Percentiles rank a stretch among this genome's conserved stretches.
Conservation (phyloP, 1,284 basidiomycete genomes). For the Pseudozyma flocculosa region DNA sequence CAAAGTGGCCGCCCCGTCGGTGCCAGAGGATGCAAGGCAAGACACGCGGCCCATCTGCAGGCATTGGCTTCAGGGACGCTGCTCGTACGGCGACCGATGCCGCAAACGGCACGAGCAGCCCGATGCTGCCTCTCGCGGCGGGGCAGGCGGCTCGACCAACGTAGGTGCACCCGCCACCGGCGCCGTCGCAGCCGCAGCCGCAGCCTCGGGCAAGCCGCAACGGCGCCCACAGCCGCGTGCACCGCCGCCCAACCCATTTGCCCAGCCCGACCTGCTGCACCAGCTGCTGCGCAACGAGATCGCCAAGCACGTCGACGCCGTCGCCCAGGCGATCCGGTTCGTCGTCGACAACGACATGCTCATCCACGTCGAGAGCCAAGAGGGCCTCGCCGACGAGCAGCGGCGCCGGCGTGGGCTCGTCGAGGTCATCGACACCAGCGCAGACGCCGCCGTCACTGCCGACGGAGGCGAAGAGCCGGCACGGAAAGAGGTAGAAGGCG, state of each 20-base stretch:
- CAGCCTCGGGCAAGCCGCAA: no score
- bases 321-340: conserved; percentile 90
- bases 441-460: background rate
- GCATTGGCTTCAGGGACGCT: conserved; percentile 39
- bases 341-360: conserved; percentile 90
- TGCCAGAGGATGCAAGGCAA: background rate
- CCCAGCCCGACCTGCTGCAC: conserved; percentile 48
- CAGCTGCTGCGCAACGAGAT: conserved; percentile 83
- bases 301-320: conserved; percentile 81
- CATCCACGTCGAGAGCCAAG: conserved; percentile 73
- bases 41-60: conserved; percentile 32
- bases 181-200: conserved; percentile 9
- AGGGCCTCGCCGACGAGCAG: conserved; percentile 74
- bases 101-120: conserved; percentile 30
- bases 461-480: background rate
- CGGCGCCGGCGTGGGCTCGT: conserved; percentile 39
- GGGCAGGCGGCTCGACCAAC: background rate
- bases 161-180: no score
- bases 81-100: conserved; percentile 43
- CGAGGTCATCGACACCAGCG: background rate
- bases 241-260: conserved; percentile 50
- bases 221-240: conserved; percentile 38
- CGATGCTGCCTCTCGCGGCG: no score
- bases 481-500: no score
- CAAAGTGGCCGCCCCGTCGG: background rate